Percentiles rank a stretch among this genome's conserved stretches.
These are phyloP conservation scores for Fusarium graminum DNA, from an alignment of 2,329 filamentous ascomycete genomes.

Conservation along the genomic window DNA sequence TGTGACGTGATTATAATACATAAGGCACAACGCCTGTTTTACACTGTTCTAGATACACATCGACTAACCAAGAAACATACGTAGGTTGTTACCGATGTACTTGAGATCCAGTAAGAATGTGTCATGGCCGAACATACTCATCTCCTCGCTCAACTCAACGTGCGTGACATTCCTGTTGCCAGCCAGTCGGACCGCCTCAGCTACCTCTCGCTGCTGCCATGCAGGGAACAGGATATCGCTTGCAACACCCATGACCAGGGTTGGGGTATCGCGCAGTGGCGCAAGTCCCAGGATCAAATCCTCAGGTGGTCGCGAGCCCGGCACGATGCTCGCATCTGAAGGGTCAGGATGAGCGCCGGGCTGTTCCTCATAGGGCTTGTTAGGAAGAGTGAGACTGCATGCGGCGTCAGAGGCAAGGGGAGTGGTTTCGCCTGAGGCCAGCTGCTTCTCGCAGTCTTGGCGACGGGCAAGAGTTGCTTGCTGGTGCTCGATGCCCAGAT, in stretches of 20 bases:
- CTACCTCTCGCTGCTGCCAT: slow-evolving; percentile 97
- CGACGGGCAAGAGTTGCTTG: slow-evolving; percentile 72
- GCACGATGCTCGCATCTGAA: slow-evolving; percentile 44
- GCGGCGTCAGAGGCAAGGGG: slow-evolving; percentile 52
- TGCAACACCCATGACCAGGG: slow-evolving; percentile 91
- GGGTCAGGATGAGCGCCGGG: slow-evolving; percentile 61
- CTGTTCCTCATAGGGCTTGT: slow-evolving; percentile 88
- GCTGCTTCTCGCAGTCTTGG: slow-evolving; percentile 68
- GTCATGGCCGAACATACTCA: slow-evolving; percentile 95
- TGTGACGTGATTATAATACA: neutral
- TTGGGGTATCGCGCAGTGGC: slow-evolving; percentile 79
- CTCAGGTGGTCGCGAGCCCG: slow-evolving; percentile 71
- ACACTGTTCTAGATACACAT: neutral
- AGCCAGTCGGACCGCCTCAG: slow-evolving; percentile 79
- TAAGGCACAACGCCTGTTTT: neutral
- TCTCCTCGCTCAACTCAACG: slow-evolving; percentile 91
- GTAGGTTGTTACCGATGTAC: slow-evolving; percentile 88
- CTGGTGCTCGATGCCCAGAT: slow-evolving; percentile 82
- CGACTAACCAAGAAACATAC: slow-evolving; percentile 76
- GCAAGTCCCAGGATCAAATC: slow-evolving; percentile 84
- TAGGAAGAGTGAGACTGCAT: slow-evolving; percentile 87
- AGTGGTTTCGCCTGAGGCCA: slow-evolving; percentile 68
- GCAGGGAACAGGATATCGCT: slow-evolving; percentile 97
- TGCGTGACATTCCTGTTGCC: slow-evolving; percentile 89
- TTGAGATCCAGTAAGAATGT: slow-evolving; percentile 94